phyloP scores from a whole-genome alignment of 306 rosid species.

The Quercus dentata region DNA sequence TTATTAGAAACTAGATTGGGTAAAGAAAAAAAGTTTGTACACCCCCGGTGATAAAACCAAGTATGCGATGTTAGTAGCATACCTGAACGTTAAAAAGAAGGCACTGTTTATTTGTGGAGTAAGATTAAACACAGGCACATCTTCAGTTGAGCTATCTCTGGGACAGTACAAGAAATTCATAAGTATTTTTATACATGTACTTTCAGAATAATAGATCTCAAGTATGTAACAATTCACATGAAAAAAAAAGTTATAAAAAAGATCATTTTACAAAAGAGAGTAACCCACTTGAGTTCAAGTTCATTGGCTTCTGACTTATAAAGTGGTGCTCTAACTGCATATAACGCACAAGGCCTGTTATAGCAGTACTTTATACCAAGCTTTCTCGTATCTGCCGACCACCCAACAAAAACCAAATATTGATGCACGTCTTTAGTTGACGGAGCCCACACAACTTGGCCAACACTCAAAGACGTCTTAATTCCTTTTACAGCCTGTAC shows the following conservation, averaged over 20 bases:
- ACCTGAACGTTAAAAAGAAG: slow-evolving; percentile 80
- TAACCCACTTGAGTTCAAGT: slow-evolving; percentile 50
- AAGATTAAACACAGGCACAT: slow-evolving; percentile 36
- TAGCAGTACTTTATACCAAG: slow-evolving; percentile 85
- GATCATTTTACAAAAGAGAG: slow-evolving; percentile 13
- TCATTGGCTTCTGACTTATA: slow-evolving; percentile 37
- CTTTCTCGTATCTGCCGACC: slow-evolving; percentile 67
- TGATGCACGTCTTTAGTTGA: slow-evolving; percentile 37
- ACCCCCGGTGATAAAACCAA: neutral
- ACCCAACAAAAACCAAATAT: slow-evolving; percentile 79
- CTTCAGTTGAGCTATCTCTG: slow-evolving; percentile 49
- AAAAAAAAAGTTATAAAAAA: slow-evolving; percentile 9
- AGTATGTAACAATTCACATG: neutral
- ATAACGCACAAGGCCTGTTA: slow-evolving; percentile 82
- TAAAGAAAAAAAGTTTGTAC: neutral
- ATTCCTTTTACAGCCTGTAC: slow-evolving; percentile 63
- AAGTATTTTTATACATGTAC: neutral
- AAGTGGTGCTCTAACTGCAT: slow-evolving; percentile 45
- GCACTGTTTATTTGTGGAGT: slow-evolving; percentile 75
- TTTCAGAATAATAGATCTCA: neutral
- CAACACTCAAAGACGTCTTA: slow-evolving; percentile 65
- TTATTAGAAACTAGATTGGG: neutral
- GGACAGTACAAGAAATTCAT: slow-evolving; percentile 16
- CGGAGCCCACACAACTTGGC: slow-evolving; percentile 94
- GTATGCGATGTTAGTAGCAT: slow-evolving; percentile 10